Base-by-base conservation (phyloP, 768 basidiomycete species). In the Omphalotus guepiniiformis region DNA sequence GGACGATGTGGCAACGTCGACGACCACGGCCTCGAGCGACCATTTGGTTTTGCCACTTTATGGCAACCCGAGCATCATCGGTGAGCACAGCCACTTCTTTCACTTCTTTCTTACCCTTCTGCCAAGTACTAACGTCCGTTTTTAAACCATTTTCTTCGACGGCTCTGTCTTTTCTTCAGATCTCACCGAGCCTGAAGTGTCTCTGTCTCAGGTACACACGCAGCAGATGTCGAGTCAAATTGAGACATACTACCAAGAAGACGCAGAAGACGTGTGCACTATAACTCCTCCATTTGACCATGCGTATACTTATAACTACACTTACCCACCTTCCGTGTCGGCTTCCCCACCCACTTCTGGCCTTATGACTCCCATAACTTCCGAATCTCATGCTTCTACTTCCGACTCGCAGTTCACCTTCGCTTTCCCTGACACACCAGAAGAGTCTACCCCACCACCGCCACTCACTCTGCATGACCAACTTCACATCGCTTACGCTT, bases 401-500 rank as follows among this genome's bases (percentile, higher is more conserved):
- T 44, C 42, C 2, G n/a, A n/a, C n/a, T n/a, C n/a, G n/a, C n/a
- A n/a, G n/a, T n/a, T n/a, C n/a, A n/a, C n/a, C n/a, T n/a, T n/a
- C n/a, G n/a, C n/a, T n/a, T 44, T 32, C 21, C 35, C 35, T 30
- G 18, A 18, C 7, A n/a, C 41, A 0, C 41, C 15, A 2, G 23
- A 26, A 3, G 41, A 42, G 6, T 6, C 11, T 11, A 29, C 19
- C 13, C 27, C 41, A 21, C 19, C 32, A 36, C 54, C 73, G 39
- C 61, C 75, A 3, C 64, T 57, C 18, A 63, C 79, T 0, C 73
- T 85, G 51, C 73, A 77, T 41, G 83, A 84, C 69, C 79, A 79
- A 61, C 72, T 85, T 29, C 81, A 84, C 56, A 68, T 75, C 55
- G 84, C 84, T 6, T 85, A 85, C 55, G 80, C 82, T 0, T 68